Evolutionary conservation across 2,329 filamentous ascomycete genomes (phyloP).

Genomic region (Cladorrhinum sp.): DNA sequence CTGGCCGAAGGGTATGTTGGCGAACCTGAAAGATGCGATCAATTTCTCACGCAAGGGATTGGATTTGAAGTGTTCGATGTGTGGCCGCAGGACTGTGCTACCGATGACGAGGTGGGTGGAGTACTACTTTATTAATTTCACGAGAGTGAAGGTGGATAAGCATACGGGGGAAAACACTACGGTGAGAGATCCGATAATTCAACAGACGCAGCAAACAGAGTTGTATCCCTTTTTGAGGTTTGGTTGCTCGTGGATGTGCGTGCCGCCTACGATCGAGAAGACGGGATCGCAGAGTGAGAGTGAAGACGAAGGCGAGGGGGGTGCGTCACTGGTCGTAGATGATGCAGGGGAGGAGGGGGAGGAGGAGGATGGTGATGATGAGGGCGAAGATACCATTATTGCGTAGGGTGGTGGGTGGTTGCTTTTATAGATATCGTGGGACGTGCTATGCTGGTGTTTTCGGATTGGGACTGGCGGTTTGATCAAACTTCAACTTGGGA

Average conservation of each 20-base stretch:
- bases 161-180: constrained; percentile 22
- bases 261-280: constrained; percentile 31
- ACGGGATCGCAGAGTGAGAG: neutral
- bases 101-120: constrained; percentile 60
- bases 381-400: neutral
- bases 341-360: neutral
- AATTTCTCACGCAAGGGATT: constrained; percentile 44
- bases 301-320: neutral
- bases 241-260: constrained; percentile 51
- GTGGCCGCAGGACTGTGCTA: constrained; percentile 46
- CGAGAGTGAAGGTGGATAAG: constrained; percentile 21
- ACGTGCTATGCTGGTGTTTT: neutral
- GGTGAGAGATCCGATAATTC: too few relatives aligned
- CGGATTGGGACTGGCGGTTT: neutral
- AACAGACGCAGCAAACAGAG: neutral
- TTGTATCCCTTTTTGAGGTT: constrained; percentile 41
- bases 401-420: neutral
- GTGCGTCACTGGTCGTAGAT: neutral
- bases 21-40: constrained; percentile 39
- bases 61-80: constrained; percentile 51
- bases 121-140: constrained; percentile 27
- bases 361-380: neutral
- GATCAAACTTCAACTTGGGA: neutral
- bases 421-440: neutral
- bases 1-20: constrained; percentile 34